Conservation (phyloP, 179 eudicot genomes). For the Dionaea muscipula region DNA sequence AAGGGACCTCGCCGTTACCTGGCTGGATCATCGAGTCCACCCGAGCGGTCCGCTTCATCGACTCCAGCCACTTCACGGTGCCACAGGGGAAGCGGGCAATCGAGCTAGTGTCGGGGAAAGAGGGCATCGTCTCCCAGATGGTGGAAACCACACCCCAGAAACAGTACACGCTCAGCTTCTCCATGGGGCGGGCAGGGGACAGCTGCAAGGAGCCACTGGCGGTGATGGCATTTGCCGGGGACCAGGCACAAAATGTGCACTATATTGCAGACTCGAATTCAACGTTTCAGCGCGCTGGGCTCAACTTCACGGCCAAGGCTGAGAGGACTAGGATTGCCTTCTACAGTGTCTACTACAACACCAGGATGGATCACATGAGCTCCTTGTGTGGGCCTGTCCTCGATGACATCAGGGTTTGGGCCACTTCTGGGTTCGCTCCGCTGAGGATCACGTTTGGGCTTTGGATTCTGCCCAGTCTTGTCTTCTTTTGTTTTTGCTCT, state of each 20-base stretch:
- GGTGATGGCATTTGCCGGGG: slow-evolving; percentile 90
- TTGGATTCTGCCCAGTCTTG: slow-evolving; percentile 7
- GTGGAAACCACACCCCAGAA: slow-evolving; percentile 69
- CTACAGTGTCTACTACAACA: slow-evolving; percentile 82
- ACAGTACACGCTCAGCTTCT: slow-evolving; percentile 52
- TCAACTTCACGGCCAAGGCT: slow-evolving; percentile 83
- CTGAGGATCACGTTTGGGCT: slow-evolving; percentile 4
- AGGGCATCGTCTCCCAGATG: slow-evolving; percentile 94
- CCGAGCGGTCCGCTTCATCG: slow-evolving; percentile 79
- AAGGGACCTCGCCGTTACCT: slow-evolving; percentile 66
- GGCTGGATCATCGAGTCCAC: slow-evolving; percentile 96
- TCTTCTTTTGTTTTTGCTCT: background rate
- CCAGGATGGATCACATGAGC: slow-evolving; percentile 83
- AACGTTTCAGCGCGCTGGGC: slow-evolving; percentile 35
- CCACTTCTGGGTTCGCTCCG: slow-evolving; percentile 24
- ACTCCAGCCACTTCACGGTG: slow-evolving; percentile 62
- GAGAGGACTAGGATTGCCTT: slow-evolving; percentile 85
- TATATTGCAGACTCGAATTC: slow-evolving; percentile 53
- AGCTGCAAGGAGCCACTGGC: slow-evolving; percentile 79
- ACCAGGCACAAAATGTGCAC: slow-evolving; percentile 76
- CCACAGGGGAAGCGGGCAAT: slow-evolving; percentile 80
- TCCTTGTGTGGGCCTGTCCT: slow-evolving; percentile 92
- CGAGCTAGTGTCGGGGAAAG: slow-evolving; percentile 84
- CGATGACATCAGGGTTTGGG: slow-evolving; percentile 76
- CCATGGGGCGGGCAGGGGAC: slow-evolving; percentile 68